Conservation (phyloP, 139 green algal species). For the Tetraselmis striata region DNA sequence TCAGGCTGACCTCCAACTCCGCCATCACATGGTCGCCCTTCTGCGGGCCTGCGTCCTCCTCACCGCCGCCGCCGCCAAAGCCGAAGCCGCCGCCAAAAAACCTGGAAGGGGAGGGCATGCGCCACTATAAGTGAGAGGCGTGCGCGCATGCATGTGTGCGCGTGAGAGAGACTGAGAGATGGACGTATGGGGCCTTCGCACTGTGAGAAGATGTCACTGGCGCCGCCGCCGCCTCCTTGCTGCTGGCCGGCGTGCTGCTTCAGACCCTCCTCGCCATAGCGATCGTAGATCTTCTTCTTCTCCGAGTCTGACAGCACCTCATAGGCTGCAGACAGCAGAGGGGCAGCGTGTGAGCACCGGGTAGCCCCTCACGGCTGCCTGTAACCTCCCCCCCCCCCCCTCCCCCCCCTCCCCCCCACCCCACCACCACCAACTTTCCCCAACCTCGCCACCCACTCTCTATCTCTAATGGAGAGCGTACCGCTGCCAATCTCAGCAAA, state of each 20-base stretch:
- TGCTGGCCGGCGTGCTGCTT: slow-evolving; percentile 73
- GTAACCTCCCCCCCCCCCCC: too few relatives aligned
- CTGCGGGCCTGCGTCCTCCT: slow-evolving; percentile 76
- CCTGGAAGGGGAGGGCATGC: slow-evolving; percentile 25
- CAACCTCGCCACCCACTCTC: too few relatives aligned
- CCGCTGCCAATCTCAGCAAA: slow-evolving; percentile 84
- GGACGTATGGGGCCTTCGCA: too few relatives aligned
- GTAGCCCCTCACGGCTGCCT: not conserved
- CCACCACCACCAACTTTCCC: too few relatives aligned
- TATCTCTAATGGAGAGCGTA: too few relatives aligned
- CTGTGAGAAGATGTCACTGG: slow-evolving; percentile 84
- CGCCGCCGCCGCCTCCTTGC: slow-evolving; percentile 41
- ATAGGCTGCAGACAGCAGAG: slow-evolving; percentile 86
- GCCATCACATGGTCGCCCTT: slow-evolving; percentile 81
- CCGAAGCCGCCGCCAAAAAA: slow-evolving; percentile 65
- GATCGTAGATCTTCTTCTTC: slow-evolving; percentile 94
- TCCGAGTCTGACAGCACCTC: slow-evolving; percentile 86
- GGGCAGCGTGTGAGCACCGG: not conserved
- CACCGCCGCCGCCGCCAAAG: slow-evolving; percentile 27
- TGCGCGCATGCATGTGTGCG: too few relatives aligned
- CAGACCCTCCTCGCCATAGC: slow-evolving; percentile 93
- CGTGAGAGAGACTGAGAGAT: too few relatives aligned
- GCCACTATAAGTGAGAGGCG: too few relatives aligned
- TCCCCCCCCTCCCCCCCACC: too few relatives aligned
- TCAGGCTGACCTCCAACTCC: slow-evolving; percentile 75